Percentiles rank a stretch among this genome's conserved stretches.
Conservation (phyloP, 805 yeast genomes). For the Metschnikowia borealis region DNA sequence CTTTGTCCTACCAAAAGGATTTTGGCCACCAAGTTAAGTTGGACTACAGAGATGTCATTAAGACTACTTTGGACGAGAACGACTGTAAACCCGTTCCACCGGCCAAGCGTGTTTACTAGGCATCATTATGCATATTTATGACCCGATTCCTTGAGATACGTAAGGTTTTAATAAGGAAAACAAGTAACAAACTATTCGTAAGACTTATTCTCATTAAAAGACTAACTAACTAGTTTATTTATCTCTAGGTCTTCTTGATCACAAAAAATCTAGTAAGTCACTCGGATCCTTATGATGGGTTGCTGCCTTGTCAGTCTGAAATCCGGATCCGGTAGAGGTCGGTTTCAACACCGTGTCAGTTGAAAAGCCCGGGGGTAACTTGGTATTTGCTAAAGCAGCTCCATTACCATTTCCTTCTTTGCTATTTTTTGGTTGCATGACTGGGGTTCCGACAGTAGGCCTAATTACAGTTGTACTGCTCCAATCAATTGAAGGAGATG, state of each 20-base stretch:
- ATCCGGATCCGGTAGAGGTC: constrained; percentile 11
- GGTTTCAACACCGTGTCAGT: constrained; percentile 27
- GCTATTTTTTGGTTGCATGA: background rate
- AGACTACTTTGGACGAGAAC: constrained; percentile 78
- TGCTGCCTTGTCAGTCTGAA: background rate
- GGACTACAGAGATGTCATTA: constrained; percentile 82
- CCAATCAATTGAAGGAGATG: constrained; percentile 1
- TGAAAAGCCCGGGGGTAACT: constrained; percentile 33
- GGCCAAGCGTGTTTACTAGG: constrained; percentile 86
- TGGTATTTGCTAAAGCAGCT: constrained; percentile 4
- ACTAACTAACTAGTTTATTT: background rate
- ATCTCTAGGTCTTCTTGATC: background rate
- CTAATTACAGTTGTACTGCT: background rate
- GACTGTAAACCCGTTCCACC: constrained; percentile 98
- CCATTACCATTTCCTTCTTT: background rate
- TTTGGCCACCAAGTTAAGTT: constrained; percentile 69
- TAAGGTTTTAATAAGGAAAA: background rate
- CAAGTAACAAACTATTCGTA: background rate
- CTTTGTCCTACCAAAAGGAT: constrained; percentile 82
- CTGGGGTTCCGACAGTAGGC: background rate
- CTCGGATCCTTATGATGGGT: background rate
- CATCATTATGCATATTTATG: constrained; percentile 1
- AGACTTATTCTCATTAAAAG: background rate
- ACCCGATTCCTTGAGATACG: background rate
- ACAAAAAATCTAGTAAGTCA: constrained; percentile 1